Base-by-base conservation (phyloP, 768 basidiomycete genomes). In the Termitomyces sp. region DNA sequence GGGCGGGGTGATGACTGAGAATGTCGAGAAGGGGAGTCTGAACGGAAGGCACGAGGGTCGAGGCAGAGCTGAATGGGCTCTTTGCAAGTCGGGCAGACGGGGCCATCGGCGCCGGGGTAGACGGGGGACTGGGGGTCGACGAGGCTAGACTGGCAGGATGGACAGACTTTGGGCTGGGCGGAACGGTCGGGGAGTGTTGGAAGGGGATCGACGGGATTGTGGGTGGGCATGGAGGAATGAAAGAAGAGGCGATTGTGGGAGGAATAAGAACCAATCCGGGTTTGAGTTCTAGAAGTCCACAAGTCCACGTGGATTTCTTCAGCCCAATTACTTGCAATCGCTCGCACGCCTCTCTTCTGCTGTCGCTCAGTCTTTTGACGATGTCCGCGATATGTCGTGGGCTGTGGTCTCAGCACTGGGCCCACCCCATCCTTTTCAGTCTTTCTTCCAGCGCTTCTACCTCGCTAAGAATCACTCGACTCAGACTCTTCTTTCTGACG, bases 1-100 rank as follows among this genome's bases (percentile, higher is more conserved):
- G 70, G 59, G 63, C 64, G 61, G 43, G 68, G 27, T 63, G 69
- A 53, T 60, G 63, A 27, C 17, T 46, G 61, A n/a, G 62, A 37
- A 25, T 64, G 66, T 58, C 69, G 65, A 42, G 63, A 62, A 54
- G 71, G 67, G 16, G 67, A 54, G 58, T 75, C 74, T 58, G 62
- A 43, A 55, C 61, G 66, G 56, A 60, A 57, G 25, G 55, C 48
- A 25, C 50, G 67, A 41, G 45, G 35, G 48, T 59, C 60, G 58
- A 55, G 34, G 62, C 58, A n/a, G 56, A 75, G 60, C 31, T 67
- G 60, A 31, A 75, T 61, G 56, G 70, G 73, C 37, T 75, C 74
- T 34, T 77, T 77, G 72, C 83, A 85, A 47, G 74, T 66, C 14
- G 71, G 69, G 62, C 83, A 85, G 53, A 84, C 76, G 58, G 76